Evolutionary conservation across 208 protist species (phyloP), one percentile per base, ranked within the genome.

Genomic region (Crithidia expoeki): DNA sequence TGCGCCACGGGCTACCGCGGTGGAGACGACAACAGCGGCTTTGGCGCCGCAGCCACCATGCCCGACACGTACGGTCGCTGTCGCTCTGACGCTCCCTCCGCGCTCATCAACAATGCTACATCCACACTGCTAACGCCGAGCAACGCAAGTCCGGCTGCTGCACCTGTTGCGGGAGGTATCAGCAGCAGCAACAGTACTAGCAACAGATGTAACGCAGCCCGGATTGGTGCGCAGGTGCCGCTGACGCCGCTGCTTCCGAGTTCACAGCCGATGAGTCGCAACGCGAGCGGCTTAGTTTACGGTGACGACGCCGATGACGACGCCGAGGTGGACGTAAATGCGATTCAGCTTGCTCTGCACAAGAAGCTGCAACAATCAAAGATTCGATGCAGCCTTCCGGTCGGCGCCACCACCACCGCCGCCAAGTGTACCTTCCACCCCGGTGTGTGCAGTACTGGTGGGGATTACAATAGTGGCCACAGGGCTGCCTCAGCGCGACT

Each of bases 321-420:
- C 19, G 74, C 14, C 9, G 66, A 81, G n/a, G 55, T 92, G 23
- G 82, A 94, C 59, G 84, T 73, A 0, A 77, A 64, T 25, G 80
- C 75, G 19, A 68, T 92, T 9, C 89, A 94, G 76, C 74, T 83
- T 14, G 61, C 62, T 16, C 76, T 94, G 62, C 86, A 94, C 72
- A 61, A 77, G n/a, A 81, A 82, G 42, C 79, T 94, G 53, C 51
- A 60, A 42, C 68, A 72, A 2, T 46, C 57, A 19, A 56, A 68
- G 30, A 71, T 69, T 34, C 72, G 49, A 40, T 64, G 57, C 53
- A 73, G 59, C 53, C 16, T 64, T 1, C 60, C 74, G 12, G n/a
- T 51, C 23, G 40, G 49, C 16, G 46, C 11, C 16, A 63, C 23
- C 27, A 28, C 33, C 17, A 49, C 21, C 52, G 57, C 21, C 52